Base-by-base conservation (phyloP, 108 stramenopile species). In the Licmophora abbreviata region DNA sequence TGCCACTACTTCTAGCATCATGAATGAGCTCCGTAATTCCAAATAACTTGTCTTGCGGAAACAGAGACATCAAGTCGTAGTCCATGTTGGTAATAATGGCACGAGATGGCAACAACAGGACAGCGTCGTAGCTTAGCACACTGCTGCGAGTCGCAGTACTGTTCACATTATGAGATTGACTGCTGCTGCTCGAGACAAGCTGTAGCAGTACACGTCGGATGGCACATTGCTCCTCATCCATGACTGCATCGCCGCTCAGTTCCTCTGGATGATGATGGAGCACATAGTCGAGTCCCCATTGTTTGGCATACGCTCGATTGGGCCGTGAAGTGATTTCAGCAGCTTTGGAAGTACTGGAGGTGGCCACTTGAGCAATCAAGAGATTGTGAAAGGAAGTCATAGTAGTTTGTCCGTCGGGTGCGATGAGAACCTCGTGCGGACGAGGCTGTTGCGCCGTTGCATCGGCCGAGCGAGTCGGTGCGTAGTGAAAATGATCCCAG, bases 301-400 rank as follows among this genome's bases (percentile, higher is more conserved):
- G 40, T 42, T 57, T 38, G 6, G 66, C 66, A 27, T 68, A 68
- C 2, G 66, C 66, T 5, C 66, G 26, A 27, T 68, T 68, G 3
- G 66, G 66, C 1, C 58, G 52, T 30, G 51, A 53, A 3, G 56
- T 37, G 0, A 68, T 50, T 21, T 54, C 58, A 20, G 27, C 35
- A n/a, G 59, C 20, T 18, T 5, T 40, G 1, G 2, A 40, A 3
- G 38, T 15, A 40, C 2, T 5, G 3, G 20, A 3, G 18, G 20
- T 15, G 3, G 18, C 38, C 2, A 20, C 20, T 40, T 40, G 38
- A 40, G 20, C 38, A 5, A 40, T 40, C 38, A 40, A 2, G 15
- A 40, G 20, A 20, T 40, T 40, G 5, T 20, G 38, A n/a, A n/a
- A n/a, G n/a, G n/a, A n/a, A n/a, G n/a, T n/a, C n/a, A n/a, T n/a